Base-by-base conservation (phyloP, 305 asterid species). In the Fraxinus velutina region DNA sequence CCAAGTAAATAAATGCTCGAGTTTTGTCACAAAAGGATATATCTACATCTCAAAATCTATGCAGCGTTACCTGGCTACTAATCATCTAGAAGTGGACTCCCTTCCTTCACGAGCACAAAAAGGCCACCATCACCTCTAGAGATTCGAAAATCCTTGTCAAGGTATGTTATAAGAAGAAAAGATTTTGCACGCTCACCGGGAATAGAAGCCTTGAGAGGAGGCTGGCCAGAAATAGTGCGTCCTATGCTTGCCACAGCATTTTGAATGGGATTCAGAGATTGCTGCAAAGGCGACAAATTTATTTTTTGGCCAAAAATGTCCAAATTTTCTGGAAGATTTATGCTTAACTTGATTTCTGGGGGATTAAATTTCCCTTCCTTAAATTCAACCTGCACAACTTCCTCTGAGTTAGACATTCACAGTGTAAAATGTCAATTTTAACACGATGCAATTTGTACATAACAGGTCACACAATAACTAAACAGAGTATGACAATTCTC, bases 101-200 rank as follows among this genome's bases (percentile, higher is more conserved):
- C 98, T 91, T 94, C 98, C 92, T 89, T 94, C n/a, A 91, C 94
- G 52, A 94, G 97, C 89, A 96, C 98, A 82, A 96, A 96, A 64
- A 96, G 88, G 21, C 98, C 98, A 75, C 98, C 99, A 84, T 96
- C 99, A 1, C 98, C 99, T 86, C 98, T 91, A 29, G 98, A 96
- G 78, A 94, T 92, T 70, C 99, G 89, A 74, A 94, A 57, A 88
- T 96, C 98, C 85, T 90, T 87, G 86, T 96, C 99, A 6, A 96
- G 97, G 86, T 92, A 96, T 1, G 98, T 96, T 1, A 83, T 90
- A 37, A 96, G 89, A 79, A 94, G 97, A 97, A 97, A 96, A 12
- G 98, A 92, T 70, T 87, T 87, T 39, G 97, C 22, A 77, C 93
- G 80, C 80, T 87, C 93, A 39, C 98, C 97, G 0, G 98, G 99